These are phyloP conservation scores for Scopulariopsis brevicaulis DNA, from an alignment of 2,329 filamentous ascomycete species.

Conservation along the genomic window DNA sequence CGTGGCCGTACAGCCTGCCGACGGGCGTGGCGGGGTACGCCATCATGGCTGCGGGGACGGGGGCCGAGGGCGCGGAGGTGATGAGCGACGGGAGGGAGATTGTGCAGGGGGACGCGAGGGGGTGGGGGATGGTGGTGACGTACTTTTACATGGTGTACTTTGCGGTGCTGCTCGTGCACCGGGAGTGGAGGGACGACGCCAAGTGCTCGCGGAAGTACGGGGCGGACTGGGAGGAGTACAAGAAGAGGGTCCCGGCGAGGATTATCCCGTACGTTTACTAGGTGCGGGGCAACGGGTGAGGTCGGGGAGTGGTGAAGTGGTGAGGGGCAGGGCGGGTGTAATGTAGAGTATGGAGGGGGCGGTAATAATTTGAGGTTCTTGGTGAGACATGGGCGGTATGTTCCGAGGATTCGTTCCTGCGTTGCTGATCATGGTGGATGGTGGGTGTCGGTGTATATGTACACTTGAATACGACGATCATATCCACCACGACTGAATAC, in stretches of 20 bases:
- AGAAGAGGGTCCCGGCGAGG: slow-evolving; percentile 65
- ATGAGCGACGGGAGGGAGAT: slow-evolving; percentile 52
- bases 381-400: no score
- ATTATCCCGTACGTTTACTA: slow-evolving; percentile 83
- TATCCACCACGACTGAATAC: no score
- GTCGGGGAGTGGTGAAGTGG: not conserved
- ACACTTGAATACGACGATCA: no score
- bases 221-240: slow-evolving; percentile 84
- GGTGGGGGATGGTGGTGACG: slow-evolving; percentile 78
- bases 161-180: slow-evolving; percentile 72
- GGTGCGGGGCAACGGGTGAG: not conserved
- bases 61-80: slow-evolving; percentile 38
- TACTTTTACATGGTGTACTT: slow-evolving; percentile 97
- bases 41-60: slow-evolving; percentile 45
- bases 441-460: no score
- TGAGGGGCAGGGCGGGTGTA: not conserved
- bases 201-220: slow-evolving; percentile 90
- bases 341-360: not conserved
- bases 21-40: slow-evolving; percentile 77
- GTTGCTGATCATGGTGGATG: no score
- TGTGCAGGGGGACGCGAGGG: slow-evolving; percentile 60
- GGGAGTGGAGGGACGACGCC: slow-evolving; percentile 77
- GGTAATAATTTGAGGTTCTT: no score
- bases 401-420: no score
- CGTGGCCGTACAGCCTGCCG: slow-evolving; percentile 81